phyloP scores from a whole-genome alignment of 495 filamentous ascomycete species.

The Beverwykella pulmonaria region DNA sequence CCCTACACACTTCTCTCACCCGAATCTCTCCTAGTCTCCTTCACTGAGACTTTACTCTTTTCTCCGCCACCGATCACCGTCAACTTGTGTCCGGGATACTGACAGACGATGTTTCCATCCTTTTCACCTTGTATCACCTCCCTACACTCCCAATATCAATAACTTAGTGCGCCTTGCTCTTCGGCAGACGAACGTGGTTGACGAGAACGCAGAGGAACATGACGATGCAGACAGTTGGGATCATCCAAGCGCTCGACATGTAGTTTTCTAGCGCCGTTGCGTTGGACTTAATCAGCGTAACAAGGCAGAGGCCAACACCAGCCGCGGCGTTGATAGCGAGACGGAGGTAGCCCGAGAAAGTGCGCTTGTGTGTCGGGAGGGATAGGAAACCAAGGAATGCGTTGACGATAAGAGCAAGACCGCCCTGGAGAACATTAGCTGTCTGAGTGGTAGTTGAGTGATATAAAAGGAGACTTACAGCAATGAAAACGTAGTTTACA shows the following conservation, averaged over 20 bases:
- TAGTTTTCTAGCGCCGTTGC: conserved; percentile 1
- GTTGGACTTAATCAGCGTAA: conserved; percentile 22
- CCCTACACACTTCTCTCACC: too few relatives aligned
- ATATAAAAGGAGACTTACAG: conserved; percentile 29
- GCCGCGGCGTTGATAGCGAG: conserved; percentile 17
- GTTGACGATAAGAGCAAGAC: conserved; percentile 49
- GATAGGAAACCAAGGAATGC: conserved; percentile 47
- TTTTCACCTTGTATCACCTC: too few relatives aligned
- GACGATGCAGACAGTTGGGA: conserved; percentile 30
- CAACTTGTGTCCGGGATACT: too few relatives aligned
- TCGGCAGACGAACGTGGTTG: conserved; percentile 13
- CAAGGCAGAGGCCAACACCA: conserved; percentile 31
- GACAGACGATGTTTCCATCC: too few relatives aligned
- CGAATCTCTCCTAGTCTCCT: too few relatives aligned
- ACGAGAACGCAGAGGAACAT: conserved; percentile 24
- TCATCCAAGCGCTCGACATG: conserved; percentile 21
- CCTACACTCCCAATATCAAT: not conserved
- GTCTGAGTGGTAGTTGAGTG: not conserved
- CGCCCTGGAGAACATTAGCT: conserved; percentile 39
- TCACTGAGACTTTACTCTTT: too few relatives aligned
- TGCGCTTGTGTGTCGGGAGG: conserved; percentile 10
- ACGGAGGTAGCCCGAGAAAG: conserved; percentile 23
- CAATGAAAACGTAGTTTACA: conserved; percentile 51
- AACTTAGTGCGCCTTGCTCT: conserved; percentile 24
- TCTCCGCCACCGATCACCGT: too few relatives aligned